Evolutionary conservation across 148 eudicot genomes (phyloP).

Genomic region (Chenopodium berlandieri): DNA sequence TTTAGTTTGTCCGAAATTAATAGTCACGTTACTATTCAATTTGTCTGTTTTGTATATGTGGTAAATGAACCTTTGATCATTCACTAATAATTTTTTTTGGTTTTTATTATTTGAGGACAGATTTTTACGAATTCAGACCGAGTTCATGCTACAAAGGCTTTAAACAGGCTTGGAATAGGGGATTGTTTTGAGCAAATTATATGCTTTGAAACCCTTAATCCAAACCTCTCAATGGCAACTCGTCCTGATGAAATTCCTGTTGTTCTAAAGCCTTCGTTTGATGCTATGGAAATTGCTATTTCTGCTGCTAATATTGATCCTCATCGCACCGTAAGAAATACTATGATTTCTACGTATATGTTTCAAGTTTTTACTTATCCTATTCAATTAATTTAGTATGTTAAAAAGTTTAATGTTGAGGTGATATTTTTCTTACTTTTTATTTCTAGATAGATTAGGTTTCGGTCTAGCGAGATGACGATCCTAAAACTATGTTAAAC

Average conservation of each 20-base stretch:
- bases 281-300: slow-evolving; percentile 68
- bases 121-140: slow-evolving; percentile 83
- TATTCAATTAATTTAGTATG: too few relatives aligned
- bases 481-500: too few relatives aligned
- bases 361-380: too few relatives aligned
- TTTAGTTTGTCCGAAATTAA: too few relatives aligned
- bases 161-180: slow-evolving; percentile 57
- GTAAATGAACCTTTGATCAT: background rate
- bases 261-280: slow-evolving; percentile 70
- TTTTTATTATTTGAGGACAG: slow-evolving; percentile 32
- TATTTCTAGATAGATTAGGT: too few relatives aligned
- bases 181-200: slow-evolving; percentile 83
- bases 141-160: slow-evolving; percentile 64
- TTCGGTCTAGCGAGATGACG: too few relatives aligned
- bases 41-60: too few relatives aligned
- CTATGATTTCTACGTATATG: too few relatives aligned
- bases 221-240: slow-evolving; percentile 53
- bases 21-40: too few relatives aligned
- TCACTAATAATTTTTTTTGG: too few relatives aligned
- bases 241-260: slow-evolving; percentile 65
- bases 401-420: too few relatives aligned
- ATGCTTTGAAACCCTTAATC: slow-evolving; percentile 83
- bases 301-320: slow-evolving; percentile 61
- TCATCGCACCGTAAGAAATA: slow-evolving; percentile 55
- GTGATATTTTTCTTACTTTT: too few relatives aligned